Evolutionary conservation across 192 early-diverging fungal species (phyloP).

Genomic region (Haplosporangium gracile): DNA sequence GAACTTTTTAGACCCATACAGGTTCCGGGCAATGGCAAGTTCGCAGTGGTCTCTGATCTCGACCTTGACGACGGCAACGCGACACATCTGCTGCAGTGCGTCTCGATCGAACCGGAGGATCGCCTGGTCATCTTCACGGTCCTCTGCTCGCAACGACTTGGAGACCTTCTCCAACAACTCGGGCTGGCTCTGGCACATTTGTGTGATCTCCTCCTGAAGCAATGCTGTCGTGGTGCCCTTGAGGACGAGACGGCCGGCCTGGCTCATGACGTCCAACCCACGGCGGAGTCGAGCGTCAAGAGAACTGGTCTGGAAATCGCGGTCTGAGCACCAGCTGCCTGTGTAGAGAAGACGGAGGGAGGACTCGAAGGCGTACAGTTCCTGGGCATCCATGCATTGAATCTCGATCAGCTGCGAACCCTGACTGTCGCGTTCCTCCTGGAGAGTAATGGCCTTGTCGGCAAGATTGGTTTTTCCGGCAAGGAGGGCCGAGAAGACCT

Average conservation of each 20-base stretch:
- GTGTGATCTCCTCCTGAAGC: conserved; percentile 50
- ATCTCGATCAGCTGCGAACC: conserved; percentile 51
- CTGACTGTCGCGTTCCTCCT: conserved; percentile 24
- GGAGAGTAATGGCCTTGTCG: conserved; percentile 47
- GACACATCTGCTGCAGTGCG: conserved; percentile 49
- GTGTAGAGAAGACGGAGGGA: conserved; percentile 48
- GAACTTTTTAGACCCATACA: conserved; percentile 54
- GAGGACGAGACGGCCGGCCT: conserved; percentile 41
- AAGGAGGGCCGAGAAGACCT: conserved; percentile 42
- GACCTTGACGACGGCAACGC: conserved; percentile 42
- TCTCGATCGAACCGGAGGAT: conserved; percentile 50
- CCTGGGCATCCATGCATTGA: conserved; percentile 44
- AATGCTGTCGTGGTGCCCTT: conserved; percentile 46
- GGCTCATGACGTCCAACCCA: conserved; percentile 52
- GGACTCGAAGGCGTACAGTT: conserved; percentile 52
- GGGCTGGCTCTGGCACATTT: conserved; percentile 48
- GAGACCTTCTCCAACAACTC: conserved; percentile 50
- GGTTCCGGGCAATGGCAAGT: conserved; percentile 50
- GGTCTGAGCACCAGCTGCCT: conserved; percentile 52
- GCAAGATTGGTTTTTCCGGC: conserved; percentile 18
- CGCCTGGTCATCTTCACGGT: conserved; percentile 50
- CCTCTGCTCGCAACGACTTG: conserved; percentile 35
- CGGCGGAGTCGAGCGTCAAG: conserved; percentile 46
- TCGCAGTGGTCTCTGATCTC: conserved; percentile 55
- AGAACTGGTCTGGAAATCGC: conserved; percentile 50